Conservation (phyloP, 164 flowering plant genomes). For the Vitis rupestris region DNA sequence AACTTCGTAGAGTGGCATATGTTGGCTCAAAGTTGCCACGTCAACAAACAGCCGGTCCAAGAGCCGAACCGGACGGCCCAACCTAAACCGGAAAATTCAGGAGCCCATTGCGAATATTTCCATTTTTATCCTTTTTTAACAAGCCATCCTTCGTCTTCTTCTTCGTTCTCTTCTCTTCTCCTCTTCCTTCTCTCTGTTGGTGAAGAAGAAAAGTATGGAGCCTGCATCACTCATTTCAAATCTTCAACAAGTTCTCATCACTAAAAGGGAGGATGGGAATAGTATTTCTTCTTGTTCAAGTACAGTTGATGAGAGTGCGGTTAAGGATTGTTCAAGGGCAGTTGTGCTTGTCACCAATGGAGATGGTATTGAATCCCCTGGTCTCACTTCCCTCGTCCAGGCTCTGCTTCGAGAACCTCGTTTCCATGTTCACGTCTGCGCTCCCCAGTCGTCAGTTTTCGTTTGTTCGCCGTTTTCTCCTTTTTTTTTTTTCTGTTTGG, state of each 20-base stretch:
- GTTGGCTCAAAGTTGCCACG: no score
- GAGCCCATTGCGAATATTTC: no score
- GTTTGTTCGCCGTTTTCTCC: not conserved
- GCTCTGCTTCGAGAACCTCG: slow-evolving; percentile 12
- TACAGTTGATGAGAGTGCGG: not conserved
- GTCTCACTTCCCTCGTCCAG: slow-evolving; percentile 15
- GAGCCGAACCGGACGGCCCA: no score
- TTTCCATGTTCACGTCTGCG: slow-evolving; percentile 17
- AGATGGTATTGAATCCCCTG: slow-evolving; percentile 14
- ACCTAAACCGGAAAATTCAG: no score
- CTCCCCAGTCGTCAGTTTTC: slow-evolving; percentile 15
- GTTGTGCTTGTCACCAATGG: slow-evolving; percentile 13
- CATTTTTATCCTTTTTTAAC: no score
- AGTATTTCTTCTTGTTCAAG: no score
- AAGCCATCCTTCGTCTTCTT: no score
- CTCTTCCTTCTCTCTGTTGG: not conserved
- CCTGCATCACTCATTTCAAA: slow-evolving; percentile 10
- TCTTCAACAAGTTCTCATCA: slow-evolving; percentile 10
- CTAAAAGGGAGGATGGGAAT: not conserved
- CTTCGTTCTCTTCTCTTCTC: not conserved
- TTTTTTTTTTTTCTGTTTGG: no score
- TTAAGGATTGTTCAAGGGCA: slow-evolving; percentile 2
- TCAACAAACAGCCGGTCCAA: no score
- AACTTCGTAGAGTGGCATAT: no score
- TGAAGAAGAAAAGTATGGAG: slow-evolving; percentile 8